Evolutionary conservation across 768 basidiomycete species (phyloP), one percentile per base, ranked within the genome.

Genomic region (Russula griseocarnosa): DNA sequence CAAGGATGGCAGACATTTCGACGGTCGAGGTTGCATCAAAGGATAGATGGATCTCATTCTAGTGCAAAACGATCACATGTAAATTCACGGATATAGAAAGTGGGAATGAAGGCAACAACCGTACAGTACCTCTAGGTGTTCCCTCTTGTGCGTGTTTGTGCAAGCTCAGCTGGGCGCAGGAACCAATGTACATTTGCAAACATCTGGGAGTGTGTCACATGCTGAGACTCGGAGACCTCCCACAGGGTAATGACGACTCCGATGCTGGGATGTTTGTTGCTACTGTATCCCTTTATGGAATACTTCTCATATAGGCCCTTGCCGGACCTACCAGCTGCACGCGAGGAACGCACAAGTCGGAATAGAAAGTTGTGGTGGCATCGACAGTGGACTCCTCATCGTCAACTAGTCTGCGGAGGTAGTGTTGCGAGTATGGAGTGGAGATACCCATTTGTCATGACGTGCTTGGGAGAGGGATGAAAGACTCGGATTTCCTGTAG

Each of bases 41-140:
- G 53, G 60, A 82, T 55, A 87, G 88, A 69, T 89, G 90, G 8
- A 92, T 79, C 73, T 92, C 90, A 67, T 89, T 87, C 90, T 92
- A 34, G 57, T 40, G 24, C 51, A 50, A 24, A 50, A 0, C 26
- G n/a, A 30, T 50, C 22, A 49, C 63, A 9, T 38, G 54, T 9
- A 51, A 32, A 8, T 55, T 32, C 28, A 51, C 36, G 52, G 57
- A 16, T 22, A 47, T 38, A 60, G 22, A 70, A 22, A 44, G 28
- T 16, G 13, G 13, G 32, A 32, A 40, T 7, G 5, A n/a, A n/a
- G n/a, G n/a, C n/a, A 53, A 11, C 42, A 13, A 11, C 67, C 80
- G n/a, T n/a, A n/a, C n/a, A n/a, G 53, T 60, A 90, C 90, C 74
- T 86, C 79, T 51, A 76, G 69, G 71, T 86, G 81, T 20, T 83